Conservation (phyloP, 768 basidiomycete genomes). For the Amyloporia xantha region DNA sequence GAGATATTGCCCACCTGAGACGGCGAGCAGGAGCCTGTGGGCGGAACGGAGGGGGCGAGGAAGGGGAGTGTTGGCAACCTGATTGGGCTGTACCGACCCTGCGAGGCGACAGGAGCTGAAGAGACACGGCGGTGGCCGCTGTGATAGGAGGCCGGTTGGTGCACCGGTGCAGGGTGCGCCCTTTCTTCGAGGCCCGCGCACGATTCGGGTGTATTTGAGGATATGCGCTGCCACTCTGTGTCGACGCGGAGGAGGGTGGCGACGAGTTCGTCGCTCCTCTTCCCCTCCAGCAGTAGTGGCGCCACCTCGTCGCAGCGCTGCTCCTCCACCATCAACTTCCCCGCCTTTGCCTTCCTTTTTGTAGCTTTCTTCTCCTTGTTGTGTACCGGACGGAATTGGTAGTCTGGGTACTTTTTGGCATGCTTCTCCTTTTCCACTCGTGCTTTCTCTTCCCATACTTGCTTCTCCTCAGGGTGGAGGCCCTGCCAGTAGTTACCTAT, state of each 20-base stretch:
- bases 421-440: constrained; percentile 72
- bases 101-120: too few species aligned
- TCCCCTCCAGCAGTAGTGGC: constrained; percentile 56
- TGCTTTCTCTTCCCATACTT: constrained; percentile 65
- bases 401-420: constrained; percentile 62
- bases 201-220: constrained; percentile 14
- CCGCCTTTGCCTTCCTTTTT: constrained; percentile 24
- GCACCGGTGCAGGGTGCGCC: constrained; percentile 7
- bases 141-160: constrained; percentile 21
- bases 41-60: too few species aligned
- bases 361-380: constrained; percentile 40
- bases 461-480: constrained; percentile 64
- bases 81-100: too few species aligned
- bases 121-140: constrained; percentile 47
- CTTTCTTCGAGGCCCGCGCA: constrained; percentile 11
- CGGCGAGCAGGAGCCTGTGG: too few species aligned
- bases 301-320: constrained; percentile 48
- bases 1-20: too few species aligned
- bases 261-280: constrained; percentile 63
- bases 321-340: constrained; percentile 18
- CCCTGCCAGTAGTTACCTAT: constrained; percentile 59
- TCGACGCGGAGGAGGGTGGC: constrained; percentile 54
- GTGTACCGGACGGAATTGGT: constrained; percentile 39
- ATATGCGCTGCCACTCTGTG: constrained; percentile 35
- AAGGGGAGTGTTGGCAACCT: too few species aligned